Evolutionary conservation across 2,329 filamentous ascomycete genomes (phyloP), one percentile per base, ranked within the genome.

Genomic region (Diaporthe helianthi): DNA sequence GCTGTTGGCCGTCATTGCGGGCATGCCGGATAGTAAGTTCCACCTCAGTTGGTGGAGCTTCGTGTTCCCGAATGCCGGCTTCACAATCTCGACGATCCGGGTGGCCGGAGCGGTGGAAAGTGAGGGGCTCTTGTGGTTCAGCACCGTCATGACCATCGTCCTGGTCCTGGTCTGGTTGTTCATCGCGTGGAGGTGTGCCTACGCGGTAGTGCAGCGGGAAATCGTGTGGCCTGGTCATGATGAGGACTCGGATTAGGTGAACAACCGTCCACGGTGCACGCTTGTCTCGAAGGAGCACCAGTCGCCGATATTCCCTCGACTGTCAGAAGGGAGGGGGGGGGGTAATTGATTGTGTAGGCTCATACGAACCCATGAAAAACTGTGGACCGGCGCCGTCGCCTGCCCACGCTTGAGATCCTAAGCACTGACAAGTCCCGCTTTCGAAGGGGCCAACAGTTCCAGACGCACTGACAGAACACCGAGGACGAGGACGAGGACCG

Each of bases 1-100:
- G 3, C 76, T 79, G 24, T 78, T 83, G 31, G 83, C 83, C n/a
- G 80, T 84, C 9, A 69, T 82, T 67, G 72, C 75, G 5, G 80
- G 79, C 19, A 77, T 78, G 70, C 75, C 74, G 17, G 76, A 77
- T 52, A 72, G 74, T 65, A 72, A 65, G 61, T 83, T 83, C 69
- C 81, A 80, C 69, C 76, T 83, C 38, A 82, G 79, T 65, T 91
- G 88, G 88, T 90, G 86, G 83, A 87, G 87, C 7, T 89, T 90
- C 76, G 85, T 91, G 41, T 91, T 91, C 74, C 89, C 89, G 7
- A 90, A 91, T 69, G 87, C 86, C 1, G 89, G 89, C 0, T 85
- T 91, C 64, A 87, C 86, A 1, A 80, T 91, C 47, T 85, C 87
- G 0, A 85, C 84, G 4, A 87, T 91, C 49, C 81, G 86, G 17